Percentiles rank a stretch among this genome's conserved stretches.
These are phyloP conservation scores for Bolboschoenus planiculmis DNA, from an alignment of 176 grass and related monocot species.

Conservation along the genomic window DNA sequence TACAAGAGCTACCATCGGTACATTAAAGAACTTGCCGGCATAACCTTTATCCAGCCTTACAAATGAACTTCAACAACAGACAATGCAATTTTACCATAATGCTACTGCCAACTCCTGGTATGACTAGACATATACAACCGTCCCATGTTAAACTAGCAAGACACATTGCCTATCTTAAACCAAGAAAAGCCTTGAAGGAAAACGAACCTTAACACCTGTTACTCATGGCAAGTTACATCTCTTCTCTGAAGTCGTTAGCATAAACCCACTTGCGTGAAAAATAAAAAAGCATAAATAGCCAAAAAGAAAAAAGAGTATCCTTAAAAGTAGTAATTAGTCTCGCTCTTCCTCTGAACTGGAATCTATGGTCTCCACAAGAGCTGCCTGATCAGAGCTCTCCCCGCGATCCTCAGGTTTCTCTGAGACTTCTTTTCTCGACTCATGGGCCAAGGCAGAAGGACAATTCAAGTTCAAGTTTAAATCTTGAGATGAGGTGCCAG, in stretches of 20 bases:
- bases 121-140: slow-evolving; percentile 8
- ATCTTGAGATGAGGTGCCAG: not conserved
- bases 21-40: not conserved
- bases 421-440: not conserved
- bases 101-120: not conserved
- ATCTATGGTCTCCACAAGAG: not conserved
- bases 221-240: not conserved
- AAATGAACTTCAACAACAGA: not conserved
- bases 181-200: not conserved
- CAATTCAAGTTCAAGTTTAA: slow-evolving; percentile 21
- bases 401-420: not conserved
- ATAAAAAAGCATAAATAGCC: not conserved
- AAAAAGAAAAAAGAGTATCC: not conserved
- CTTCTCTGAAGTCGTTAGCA: not conserved
- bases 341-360: slow-evolving; percentile 15
- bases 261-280: not conserved
- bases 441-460: not conserved
- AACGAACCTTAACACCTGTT: not conserved
- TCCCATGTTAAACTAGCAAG: not conserved
- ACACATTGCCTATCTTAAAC: not conserved
- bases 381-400: not conserved
- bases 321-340: not conserved
- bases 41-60: not conserved
- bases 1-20: not conserved
- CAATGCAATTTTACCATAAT: not conserved